Evolutionary conservation across 176 grass and related monocot genomes (phyloP).

Genomic region (Eragrostis nindensis): DNA sequence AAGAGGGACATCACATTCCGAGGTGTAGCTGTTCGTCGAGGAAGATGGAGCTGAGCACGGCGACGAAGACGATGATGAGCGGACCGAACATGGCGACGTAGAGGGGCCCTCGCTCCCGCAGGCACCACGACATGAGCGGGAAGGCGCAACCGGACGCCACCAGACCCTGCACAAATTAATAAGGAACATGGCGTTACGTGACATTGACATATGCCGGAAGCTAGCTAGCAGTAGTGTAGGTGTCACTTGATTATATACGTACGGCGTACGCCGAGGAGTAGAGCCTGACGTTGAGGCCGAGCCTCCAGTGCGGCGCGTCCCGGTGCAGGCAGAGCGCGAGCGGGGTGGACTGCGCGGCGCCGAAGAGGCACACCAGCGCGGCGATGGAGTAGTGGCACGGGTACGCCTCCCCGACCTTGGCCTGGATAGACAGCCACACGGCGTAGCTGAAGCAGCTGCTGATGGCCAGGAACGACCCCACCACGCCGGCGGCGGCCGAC

Average conservation of each 20-base stretch:
- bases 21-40: slow-evolving; percentile 57
- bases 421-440: slow-evolving; percentile 62
- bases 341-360: slow-evolving; percentile 40
- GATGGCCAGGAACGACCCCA: slow-evolving; percentile 57
- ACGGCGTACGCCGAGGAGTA: slow-evolving; percentile 52
- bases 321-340: slow-evolving; percentile 46
- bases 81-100: slow-evolving; percentile 67
- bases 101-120: slow-evolving; percentile 54
- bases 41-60: slow-evolving; percentile 50
- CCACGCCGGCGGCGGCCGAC: background rate
- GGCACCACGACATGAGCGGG: slow-evolving; percentile 65
- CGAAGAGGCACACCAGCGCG: slow-evolving; percentile 55
- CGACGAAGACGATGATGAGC: slow-evolving; percentile 55
- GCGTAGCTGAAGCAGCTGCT: slow-evolving; percentile 57
- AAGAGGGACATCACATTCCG: slow-evolving; percentile 36
- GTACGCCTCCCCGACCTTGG: slow-evolving; percentile 46
- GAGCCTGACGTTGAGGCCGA: slow-evolving; percentile 57
- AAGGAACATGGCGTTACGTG: no score
- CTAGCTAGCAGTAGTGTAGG: no score
- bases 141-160: slow-evolving; percentile 50
- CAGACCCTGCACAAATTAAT: slow-evolving; percentile 54
- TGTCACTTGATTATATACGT: background rate
- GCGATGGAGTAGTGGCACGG: slow-evolving; percentile 68
- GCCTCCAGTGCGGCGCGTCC: slow-evolving; percentile 39
- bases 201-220: no score